Conservation (phyloP, 495 filamentous ascomycete genomes). For the Aspergillus campestris region DNA sequence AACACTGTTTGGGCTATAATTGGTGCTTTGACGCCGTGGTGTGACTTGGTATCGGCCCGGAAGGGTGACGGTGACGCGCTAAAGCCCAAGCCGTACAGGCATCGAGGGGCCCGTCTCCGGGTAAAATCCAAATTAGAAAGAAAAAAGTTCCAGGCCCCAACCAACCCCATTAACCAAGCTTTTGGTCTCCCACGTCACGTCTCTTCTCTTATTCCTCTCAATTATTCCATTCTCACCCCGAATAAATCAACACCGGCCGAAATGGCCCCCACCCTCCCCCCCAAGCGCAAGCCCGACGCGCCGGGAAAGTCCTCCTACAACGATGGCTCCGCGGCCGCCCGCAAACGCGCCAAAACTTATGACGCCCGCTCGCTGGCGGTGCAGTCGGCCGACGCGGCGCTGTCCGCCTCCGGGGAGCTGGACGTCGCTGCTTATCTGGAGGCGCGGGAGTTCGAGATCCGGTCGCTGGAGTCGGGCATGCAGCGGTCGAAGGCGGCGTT, state of each 20-base stretch:
- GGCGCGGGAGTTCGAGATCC: conserved; percentile 82
- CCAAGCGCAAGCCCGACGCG: conserved; percentile 26
- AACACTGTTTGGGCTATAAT: neutral
- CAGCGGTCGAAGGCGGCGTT: conserved; percentile 56
- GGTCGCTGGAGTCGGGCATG: conserved; percentile 72
- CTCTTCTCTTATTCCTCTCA: neutral
- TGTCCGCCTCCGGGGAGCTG: conserved; percentile 66
- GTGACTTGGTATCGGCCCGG: conserved; percentile 14
- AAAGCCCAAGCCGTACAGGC: conserved; percentile 4
- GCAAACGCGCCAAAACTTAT: conserved; percentile 57
- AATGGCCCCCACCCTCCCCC: conserved; percentile 26
- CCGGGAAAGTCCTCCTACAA: conserved; percentile 5
- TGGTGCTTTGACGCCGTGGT: conserved; percentile 13
- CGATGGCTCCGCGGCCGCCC: conserved; percentile 23
- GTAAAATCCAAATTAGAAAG: conserved; percentile 3
- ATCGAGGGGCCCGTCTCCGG: too few relatives aligned
- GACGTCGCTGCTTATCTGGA: conserved; percentile 74
- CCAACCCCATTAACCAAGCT: neutral
- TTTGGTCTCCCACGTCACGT: neutral
- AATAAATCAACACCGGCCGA: conserved; percentile 6
- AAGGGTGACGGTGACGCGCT: conserved; percentile 18
- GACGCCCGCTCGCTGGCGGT: conserved; percentile 65
- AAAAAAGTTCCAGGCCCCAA: neutral
- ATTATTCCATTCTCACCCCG: neutral
- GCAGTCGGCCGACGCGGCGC: conserved; percentile 60